phyloP scores from a whole-genome alignment of 2,329 filamentous ascomycete species.

The Nothophaeocryptopus gaeumannii region DNA sequence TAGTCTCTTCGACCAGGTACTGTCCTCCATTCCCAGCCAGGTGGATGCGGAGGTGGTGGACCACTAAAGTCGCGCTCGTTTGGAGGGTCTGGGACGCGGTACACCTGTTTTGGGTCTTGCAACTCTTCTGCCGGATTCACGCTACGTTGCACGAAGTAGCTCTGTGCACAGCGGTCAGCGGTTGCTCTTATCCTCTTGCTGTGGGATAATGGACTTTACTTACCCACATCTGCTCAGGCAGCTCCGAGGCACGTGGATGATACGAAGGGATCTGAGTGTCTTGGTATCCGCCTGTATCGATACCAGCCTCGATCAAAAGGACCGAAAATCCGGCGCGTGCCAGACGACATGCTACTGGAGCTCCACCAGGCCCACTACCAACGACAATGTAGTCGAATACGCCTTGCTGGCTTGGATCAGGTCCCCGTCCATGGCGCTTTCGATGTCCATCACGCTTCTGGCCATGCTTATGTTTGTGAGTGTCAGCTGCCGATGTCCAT shows the following conservation, averaged over 20 bases:
- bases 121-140: slow-evolving; percentile 3
- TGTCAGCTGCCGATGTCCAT: background rate
- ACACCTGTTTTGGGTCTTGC: slow-evolving; percentile 8
- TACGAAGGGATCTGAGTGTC: slow-evolving; percentile 36
- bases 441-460: slow-evolving; percentile 1
- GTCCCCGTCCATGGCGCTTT: slow-evolving; percentile 5
- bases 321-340: slow-evolving; percentile 58
- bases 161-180: slow-evolving; percentile 37
- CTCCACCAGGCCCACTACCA: slow-evolving; percentile 59
- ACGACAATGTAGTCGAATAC: slow-evolving; percentile 58
- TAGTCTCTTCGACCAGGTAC: slow-evolving; percentile 47
- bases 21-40: slow-evolving; percentile 36
- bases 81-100: slow-evolving; percentile 4
- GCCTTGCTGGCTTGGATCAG: slow-evolving; percentile 8
- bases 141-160: slow-evolving; percentile 8
- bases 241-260: slow-evolving; percentile 11
- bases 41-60: slow-evolving; percentile 2
- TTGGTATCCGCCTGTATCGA: slow-evolving; percentile 52
- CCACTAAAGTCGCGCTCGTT: slow-evolving; percentile 3
- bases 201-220: slow-evolving; percentile 31
- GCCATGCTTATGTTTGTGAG: background rate
- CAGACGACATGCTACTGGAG: slow-evolving; percentile 57
- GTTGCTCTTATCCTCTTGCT: slow-evolving; percentile 41
- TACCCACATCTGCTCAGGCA: slow-evolving; percentile 12
- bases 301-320: slow-evolving; percentile 60